Conservation (phyloP, 257 asterid genomes). For the Eustoma russellianum region DNA sequence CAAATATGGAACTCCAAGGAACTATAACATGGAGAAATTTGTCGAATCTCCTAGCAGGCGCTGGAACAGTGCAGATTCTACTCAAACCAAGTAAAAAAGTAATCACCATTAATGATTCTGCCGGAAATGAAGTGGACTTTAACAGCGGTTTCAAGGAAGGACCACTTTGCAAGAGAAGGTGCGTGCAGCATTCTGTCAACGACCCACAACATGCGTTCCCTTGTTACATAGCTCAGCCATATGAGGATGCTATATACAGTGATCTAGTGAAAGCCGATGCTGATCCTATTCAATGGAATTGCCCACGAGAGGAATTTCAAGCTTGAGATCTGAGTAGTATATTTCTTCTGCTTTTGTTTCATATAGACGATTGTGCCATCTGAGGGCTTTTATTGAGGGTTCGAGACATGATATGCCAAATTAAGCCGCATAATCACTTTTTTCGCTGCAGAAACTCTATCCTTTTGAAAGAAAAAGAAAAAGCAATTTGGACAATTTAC, state of each 20-base stretch:
- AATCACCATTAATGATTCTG: constrained; percentile 39
- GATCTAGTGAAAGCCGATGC: constrained; percentile 25
- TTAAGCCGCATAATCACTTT: too few relatives aligned
- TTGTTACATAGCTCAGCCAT: constrained; percentile 20
- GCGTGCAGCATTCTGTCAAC: constrained; percentile 11
- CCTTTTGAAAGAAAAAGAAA: too few relatives aligned
- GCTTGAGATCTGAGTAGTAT: too few relatives aligned
- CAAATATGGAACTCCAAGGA: constrained; percentile 12
- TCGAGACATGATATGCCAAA: too few relatives aligned
- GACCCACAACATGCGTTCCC: constrained; percentile 16
- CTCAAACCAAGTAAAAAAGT: constrained; percentile 28
- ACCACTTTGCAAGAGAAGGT: constrained; percentile 9
- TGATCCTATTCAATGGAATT: constrained; percentile 33
- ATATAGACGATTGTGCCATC: neutral
- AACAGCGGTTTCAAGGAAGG: constrained; percentile 9
- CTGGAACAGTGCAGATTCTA: constrained; percentile 12
- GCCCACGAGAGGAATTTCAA: constrained; percentile 9
- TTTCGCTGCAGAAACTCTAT: too few relatives aligned
- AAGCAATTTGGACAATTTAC: too few relatives aligned
- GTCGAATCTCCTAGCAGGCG: constrained; percentile 14
- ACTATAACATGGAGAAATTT: constrained; percentile 18
- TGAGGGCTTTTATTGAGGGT: too few relatives aligned
- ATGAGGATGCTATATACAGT: constrained; percentile 20
- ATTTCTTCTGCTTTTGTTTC: constrained; percentile 9
- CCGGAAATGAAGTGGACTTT: constrained; percentile 20